A percentile compares a stretch with the other conserved stretches of the same genome.
phyloP scores from a whole-genome alignment of 352 stramenopile genomes.

The Globisporangium alternatum region DNA sequence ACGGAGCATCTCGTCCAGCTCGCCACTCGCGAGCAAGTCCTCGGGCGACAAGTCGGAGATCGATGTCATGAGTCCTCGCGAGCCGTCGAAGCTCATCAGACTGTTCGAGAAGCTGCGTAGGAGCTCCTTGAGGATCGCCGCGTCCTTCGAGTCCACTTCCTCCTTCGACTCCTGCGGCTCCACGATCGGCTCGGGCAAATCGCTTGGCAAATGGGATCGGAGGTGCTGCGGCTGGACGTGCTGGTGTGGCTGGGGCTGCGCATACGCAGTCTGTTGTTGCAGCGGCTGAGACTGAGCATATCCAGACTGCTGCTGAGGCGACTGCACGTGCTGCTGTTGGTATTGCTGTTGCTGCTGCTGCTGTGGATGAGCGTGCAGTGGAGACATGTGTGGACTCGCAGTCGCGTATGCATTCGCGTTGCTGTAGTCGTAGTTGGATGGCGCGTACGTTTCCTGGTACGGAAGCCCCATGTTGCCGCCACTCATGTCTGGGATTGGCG shows the following conservation, averaged over 20 bases:
- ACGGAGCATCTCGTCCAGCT: slow-evolving; percentile 78
- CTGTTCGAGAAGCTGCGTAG: slow-evolving; percentile 66
- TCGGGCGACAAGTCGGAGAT: slow-evolving; percentile 76
- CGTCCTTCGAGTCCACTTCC: slow-evolving; percentile 61
- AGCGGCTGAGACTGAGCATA: neutral
- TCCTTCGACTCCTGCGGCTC: slow-evolving; percentile 60
- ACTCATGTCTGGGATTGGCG: slow-evolving; percentile 17
- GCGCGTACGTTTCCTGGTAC: slow-evolving; percentile 14
- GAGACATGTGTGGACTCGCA: neutral
- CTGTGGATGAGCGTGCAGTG: slow-evolving; percentile 8
- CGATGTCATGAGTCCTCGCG: slow-evolving; percentile 47
- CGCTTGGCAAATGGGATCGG: slow-evolving; percentile 20
- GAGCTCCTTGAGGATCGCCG: slow-evolving; percentile 64
- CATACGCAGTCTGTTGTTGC: neutral
- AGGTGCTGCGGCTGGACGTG: slow-evolving; percentile 1
- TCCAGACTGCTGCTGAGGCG: neutral
- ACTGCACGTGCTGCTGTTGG: neutral
- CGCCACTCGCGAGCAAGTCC: slow-evolving; percentile 69
- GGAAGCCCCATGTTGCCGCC: neutral
- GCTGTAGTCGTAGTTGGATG: slow-evolving; percentile 9
- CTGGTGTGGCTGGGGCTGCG: neutral
- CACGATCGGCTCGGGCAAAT: slow-evolving; percentile 60
- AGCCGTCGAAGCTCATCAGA: slow-evolving; percentile 52
- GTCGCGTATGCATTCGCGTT: slow-evolving; percentile 20
- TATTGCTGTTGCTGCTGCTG: slow-evolving; percentile 7